Evolutionary conservation across 495 filamentous ascomycete genomes (phyloP).

Genomic region (Cladorrhinum samala): DNA sequence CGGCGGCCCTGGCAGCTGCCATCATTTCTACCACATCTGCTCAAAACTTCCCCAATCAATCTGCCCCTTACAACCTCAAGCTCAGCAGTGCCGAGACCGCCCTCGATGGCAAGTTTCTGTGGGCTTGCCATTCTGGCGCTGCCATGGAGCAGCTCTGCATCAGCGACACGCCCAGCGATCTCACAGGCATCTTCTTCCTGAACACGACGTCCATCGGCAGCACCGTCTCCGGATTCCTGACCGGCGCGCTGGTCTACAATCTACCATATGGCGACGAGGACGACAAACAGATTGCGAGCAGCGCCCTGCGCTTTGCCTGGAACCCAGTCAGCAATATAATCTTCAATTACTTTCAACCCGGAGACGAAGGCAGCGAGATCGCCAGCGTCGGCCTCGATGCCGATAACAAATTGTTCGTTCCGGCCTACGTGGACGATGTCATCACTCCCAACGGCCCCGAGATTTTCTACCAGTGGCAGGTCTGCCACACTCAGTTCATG

Average conservation of each 20-base stretch:
- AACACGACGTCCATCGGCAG: constrained; percentile 6
- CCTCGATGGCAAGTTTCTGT: constrained; percentile 31
- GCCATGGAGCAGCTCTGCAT: constrained; percentile 51
- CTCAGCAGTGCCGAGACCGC: constrained; percentile 25
- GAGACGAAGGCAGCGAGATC: neutral
- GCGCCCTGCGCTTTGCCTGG: neutral
- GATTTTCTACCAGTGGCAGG: neutral
- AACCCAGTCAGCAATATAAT: neutral
- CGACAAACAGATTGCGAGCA: neutral
- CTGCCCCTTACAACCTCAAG: constrained; percentile 33
- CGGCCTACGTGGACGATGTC: neutral
- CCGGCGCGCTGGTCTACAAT: constrained; percentile 31
- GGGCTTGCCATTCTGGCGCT: constrained; percentile 50
- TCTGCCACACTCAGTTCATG: neutral
- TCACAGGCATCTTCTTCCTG: constrained; percentile 31
- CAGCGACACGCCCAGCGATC: constrained; percentile 9
- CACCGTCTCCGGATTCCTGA: constrained; percentile 29
- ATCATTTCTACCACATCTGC: neutral
- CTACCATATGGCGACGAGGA: constrained; percentile 15
- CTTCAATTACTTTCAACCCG: neutral
- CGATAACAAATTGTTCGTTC: neutral
- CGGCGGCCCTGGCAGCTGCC: neutral
- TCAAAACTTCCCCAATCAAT: constrained; percentile 17
- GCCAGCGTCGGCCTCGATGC: neutral
- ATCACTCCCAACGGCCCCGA: neutral